phyloP scores from a whole-genome alignment of 2,329 filamentous ascomycete species.

The Chaetomiaceae sp. region DNA sequence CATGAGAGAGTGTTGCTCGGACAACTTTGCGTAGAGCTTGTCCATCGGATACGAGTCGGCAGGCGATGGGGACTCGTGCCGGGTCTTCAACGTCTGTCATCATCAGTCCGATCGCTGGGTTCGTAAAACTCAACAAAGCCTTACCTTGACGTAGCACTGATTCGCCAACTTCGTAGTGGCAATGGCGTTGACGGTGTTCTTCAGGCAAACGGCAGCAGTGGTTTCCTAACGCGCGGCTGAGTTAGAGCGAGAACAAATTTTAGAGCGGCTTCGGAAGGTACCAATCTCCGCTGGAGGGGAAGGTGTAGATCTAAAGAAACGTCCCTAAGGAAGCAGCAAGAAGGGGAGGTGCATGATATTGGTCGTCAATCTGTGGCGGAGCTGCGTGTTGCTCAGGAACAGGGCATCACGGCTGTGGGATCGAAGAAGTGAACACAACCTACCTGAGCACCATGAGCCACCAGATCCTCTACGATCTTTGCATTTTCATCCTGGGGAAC shows the following conservation, averaged over 20 bases:
- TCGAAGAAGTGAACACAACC: constrained; percentile 16
- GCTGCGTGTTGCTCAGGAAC: too few relatives aligned
- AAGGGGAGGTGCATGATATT: too few relatives aligned
- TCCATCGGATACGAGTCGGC: constrained; percentile 55
- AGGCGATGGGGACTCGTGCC: constrained; percentile 35
- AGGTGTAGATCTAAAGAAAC: too few relatives aligned
- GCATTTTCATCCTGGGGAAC: constrained; percentile 33
- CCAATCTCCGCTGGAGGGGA: too few relatives aligned
- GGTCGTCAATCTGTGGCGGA: too few relatives aligned
- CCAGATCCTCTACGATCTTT: constrained; percentile 33
- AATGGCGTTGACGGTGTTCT: constrained; percentile 43
- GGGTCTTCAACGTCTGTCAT: constrained; percentile 43
- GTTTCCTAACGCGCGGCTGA: constrained; percentile 10
- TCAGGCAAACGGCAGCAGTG: constrained; percentile 23
- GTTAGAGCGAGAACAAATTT: constrained; percentile 3
- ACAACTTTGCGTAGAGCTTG: constrained; percentile 64
- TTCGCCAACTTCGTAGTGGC: constrained; percentile 51
- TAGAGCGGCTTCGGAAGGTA: too few relatives aligned
- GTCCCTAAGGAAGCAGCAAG: too few relatives aligned
- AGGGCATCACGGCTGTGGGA: too few relatives aligned
- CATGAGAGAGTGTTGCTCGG: constrained; percentile 61
- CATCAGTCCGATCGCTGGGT: constrained; percentile 20
- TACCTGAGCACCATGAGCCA: constrained; percentile 28
- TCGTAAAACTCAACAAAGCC: constrained; percentile 5
- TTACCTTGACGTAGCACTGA: constrained; percentile 48